Evolutionary conservation across 805 yeast genomes (phyloP), one percentile per base, ranked within the genome.

Genomic region (Wickerhamiella azymoides): DNA sequence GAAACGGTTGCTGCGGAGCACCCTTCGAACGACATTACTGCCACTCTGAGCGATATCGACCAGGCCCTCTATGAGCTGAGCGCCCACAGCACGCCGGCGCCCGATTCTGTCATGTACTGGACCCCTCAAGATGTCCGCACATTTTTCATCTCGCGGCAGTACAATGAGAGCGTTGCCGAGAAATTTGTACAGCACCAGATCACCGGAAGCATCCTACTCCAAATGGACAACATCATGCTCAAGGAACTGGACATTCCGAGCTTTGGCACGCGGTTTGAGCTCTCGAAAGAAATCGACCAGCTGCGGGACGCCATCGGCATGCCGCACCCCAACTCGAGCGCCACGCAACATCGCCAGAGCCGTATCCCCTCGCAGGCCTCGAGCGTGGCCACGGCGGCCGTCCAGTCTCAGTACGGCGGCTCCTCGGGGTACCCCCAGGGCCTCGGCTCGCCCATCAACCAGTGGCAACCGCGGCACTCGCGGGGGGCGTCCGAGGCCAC

Each of bases 211-310:
- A 89, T 92, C 45, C 64, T 92, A 39, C 68, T 92, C 45, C 93
- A 88, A 62, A 70, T 92, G 50, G 96, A 89, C 57, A 69, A 89
- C 50, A 73, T 84, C 1, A 83, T 83, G 56, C 70, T 92, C 56
- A 92, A 89, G 60, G 99, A 92, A 62, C 68, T 92, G 48, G 98
- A 88, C 47, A 89, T 92, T 44, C 71, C 76, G 41, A 83, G 94
- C 3, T 92, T 92, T 66, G 99, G 99, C 24, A 88, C 96, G 0
- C 73, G 99, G 52, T 92, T 86, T 63, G 96, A 88, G 61, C 76
- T 92, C 40, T 79, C 77, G 62, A 86, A 85, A 58, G 94, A 84
- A 59, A 89, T 92, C 55, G 94, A 84, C 60, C 73, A 77, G 32
- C 56, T 59, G 11, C 70, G 69, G 32, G 47, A 53, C 18, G 36